Conservation (phyloP, 2,329 filamentous ascomycete species). For the Fusarium sp. region DNA sequence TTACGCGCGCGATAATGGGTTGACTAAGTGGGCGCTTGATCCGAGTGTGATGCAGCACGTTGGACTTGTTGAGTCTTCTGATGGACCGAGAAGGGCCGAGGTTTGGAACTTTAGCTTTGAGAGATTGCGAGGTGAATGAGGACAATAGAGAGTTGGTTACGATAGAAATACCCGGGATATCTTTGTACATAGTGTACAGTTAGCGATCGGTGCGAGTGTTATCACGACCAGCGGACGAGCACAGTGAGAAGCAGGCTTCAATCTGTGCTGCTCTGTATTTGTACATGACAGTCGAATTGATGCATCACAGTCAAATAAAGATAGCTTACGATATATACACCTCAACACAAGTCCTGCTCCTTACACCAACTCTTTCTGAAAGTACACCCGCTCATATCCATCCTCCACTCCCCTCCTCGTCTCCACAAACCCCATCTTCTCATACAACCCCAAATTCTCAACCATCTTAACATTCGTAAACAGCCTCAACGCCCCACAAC, state of each 20-base stretch:
- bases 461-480: slow-evolving; percentile 52
- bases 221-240: neutral
- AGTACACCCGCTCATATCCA: slow-evolving; percentile 52
- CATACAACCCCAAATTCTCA: slow-evolving; percentile 47
- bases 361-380: slow-evolving; percentile 49
- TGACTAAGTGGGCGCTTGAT: slow-evolving; percentile 52
- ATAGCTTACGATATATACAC: neutral
- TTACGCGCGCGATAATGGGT: slow-evolving; percentile 44
- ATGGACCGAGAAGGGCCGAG: slow-evolving; percentile 42
- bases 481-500: slow-evolving; percentile 41
- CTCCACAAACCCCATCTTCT: slow-evolving; percentile 49
- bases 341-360: too few species aligned
- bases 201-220: too few species aligned
- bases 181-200: neutral
- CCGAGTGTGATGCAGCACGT: slow-evolving; percentile 54
- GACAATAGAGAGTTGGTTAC: neutral
- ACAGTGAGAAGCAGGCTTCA: neutral
- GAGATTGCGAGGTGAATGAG: slow-evolving; percentile 2
- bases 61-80: slow-evolving; percentile 48
- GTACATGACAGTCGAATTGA: neutral
- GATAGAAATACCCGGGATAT: neutral
- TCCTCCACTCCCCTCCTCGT: slow-evolving; percentile 45
- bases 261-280: neutral
- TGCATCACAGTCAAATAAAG: neutral
- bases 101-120: slow-evolving; percentile 54